Evolutionary conservation across 768 basidiomycete species (phyloP).

Genomic region (Hydnomerulius pinastri): DNA sequence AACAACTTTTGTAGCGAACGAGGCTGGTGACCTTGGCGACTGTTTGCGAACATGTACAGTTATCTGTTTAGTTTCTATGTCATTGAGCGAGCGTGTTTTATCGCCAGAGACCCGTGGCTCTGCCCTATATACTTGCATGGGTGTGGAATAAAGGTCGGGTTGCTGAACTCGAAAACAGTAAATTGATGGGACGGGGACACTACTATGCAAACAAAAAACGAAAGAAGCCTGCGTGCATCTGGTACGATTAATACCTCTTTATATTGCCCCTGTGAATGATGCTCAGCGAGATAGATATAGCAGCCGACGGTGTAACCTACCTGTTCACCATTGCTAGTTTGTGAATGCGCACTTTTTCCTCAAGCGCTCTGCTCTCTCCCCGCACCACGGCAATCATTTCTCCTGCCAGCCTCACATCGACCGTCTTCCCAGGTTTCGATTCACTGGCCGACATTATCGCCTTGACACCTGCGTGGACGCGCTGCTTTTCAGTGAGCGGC

Average conservation of each 20-base stretch:
- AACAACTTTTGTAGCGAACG: not conserved
- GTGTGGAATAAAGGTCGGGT: too few species aligned
- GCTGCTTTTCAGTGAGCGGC: conserved; percentile 79
- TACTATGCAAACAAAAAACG: not conserved
- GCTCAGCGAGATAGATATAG: conserved; percentile 1
- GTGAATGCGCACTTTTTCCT: conserved; percentile 64
- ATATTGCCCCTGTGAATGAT: conserved; percentile 23
- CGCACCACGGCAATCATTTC: conserved; percentile 76
- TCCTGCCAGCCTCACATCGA: conserved; percentile 73
- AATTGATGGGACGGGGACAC: too few species aligned
- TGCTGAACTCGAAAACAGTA: too few species aligned
- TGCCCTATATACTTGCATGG: too few species aligned
- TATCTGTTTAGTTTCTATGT: too few species aligned
- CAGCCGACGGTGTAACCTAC: conserved; percentile 41
- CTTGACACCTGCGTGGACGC: conserved; percentile 64
- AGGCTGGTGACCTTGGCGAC: too few species aligned
- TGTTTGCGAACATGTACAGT: not conserved
- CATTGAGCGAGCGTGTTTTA: too few species aligned
- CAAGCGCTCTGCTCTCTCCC: conserved; percentile 58
- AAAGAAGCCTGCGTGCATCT: not conserved
- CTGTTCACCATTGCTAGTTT: conserved; percentile 75
- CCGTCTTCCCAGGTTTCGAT: conserved; percentile 51
- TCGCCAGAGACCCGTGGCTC: too few species aligned
- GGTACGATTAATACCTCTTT: conserved; percentile 9
- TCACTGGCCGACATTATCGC: conserved; percentile 73